phyloP scores from a whole-genome alignment of 179 eudicot genomes.

The Patellifolia procumbens region DNA sequence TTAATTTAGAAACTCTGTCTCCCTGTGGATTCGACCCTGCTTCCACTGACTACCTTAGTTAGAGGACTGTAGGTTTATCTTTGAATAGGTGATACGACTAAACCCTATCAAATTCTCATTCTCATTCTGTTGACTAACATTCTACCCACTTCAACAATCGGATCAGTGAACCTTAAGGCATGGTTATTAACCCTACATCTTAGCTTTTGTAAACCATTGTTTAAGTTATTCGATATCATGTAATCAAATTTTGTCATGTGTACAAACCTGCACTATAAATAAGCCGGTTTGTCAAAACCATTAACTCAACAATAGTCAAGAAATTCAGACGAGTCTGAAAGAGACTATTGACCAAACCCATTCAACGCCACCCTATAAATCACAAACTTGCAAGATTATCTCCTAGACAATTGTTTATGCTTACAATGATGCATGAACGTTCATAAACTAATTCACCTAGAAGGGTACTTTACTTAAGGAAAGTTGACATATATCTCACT shows the following conservation, averaged over 20 bases:
- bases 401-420: neutral
- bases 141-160: conserved; percentile 71
- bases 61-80: too few species aligned
- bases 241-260: conserved; percentile 85
- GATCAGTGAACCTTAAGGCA: conserved; percentile 64
- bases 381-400: neutral
- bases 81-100: too few species aligned
- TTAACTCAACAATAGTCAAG: neutral
- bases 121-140: conserved; percentile 75
- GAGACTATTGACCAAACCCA: neutral
- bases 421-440: neutral
- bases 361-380: neutral
- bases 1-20: too few species aligned
- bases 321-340: conserved; percentile 2
- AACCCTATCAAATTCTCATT: too few species aligned
- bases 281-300: neutral
- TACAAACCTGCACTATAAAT: conserved; percentile 63
- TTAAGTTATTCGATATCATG: conserved; percentile 71
- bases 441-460: neutral
- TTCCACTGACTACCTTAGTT: too few species aligned
- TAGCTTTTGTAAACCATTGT: conserved; percentile 63
- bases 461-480: neutral
- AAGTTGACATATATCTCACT: neutral
- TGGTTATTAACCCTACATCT: conserved; percentile 86
- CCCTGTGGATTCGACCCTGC: too few species aligned